phyloP scores from a whole-genome alignment of 345 rosid species.

The Abelmoschus esculentus region DNA sequence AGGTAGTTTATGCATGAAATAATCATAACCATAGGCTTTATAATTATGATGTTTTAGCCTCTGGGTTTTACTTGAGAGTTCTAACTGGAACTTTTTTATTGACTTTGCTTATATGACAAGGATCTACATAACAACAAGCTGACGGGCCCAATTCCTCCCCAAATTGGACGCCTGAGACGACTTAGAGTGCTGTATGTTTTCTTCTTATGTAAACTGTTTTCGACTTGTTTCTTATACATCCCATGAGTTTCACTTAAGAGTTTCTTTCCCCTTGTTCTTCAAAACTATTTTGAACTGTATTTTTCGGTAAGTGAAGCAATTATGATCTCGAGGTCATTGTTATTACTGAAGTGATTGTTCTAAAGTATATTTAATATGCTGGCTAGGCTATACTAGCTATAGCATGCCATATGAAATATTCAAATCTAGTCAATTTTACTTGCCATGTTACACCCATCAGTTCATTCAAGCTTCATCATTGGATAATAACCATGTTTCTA shows the following conservation, averaged over 20 bases:
- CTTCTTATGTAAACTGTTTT: background rate
- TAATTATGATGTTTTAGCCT: background rate
- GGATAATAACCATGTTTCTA: background rate
- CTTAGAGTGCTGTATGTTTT: constrained; percentile 43
- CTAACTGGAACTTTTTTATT: background rate
- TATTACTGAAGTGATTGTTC: background rate
- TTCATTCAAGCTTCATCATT: background rate
- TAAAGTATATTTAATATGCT: background rate
- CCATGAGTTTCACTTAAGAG: constrained; percentile 36
- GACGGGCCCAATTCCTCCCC: constrained; percentile 97
- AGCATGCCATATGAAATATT: background rate
- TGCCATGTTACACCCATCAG: background rate
- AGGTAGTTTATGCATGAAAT: background rate
- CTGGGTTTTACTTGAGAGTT: background rate
- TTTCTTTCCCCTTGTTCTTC: background rate
- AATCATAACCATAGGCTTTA: background rate
- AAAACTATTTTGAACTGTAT: background rate
- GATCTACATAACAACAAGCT: constrained; percentile 95
- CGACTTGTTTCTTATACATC: background rate
- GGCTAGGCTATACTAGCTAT: background rate
- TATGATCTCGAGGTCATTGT: background rate
- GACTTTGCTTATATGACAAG: constrained; percentile 26
- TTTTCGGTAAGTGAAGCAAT: background rate
- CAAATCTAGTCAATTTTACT: background rate
- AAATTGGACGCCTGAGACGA: constrained; percentile 76